A percentile compares a stretch with the other conserved stretches of the same genome.
Evolutionary conservation across 2,329 filamentous ascomycete species (phyloP).

Genomic region (Aotearoamyces nothofagi): DNA sequence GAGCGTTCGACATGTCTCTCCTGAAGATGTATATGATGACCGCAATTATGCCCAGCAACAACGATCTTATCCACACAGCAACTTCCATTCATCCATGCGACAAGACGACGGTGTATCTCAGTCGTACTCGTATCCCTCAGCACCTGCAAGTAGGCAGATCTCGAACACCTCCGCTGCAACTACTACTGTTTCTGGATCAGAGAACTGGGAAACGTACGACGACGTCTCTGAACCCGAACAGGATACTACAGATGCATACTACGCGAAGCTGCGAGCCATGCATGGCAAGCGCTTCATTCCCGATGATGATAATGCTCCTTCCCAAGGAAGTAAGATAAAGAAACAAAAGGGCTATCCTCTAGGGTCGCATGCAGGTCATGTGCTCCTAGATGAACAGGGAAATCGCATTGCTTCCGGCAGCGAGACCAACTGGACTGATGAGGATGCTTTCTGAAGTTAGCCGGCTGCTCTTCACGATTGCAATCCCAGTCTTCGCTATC

Average conservation of each 20-base stretch:
- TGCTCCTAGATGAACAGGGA: constrained; percentile 40
- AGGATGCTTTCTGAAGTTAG: constrained; percentile 43
- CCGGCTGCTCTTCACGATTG: no score
- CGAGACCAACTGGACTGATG: constrained; percentile 47
- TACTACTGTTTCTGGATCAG: constrained; percentile 66
- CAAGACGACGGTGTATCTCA: constrained; percentile 21
- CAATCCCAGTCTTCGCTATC: no score
- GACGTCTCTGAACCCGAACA: constrained; percentile 64
- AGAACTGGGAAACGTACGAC: constrained; percentile 97
- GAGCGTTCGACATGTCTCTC: constrained; percentile 44
- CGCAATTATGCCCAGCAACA: constrained; percentile 21
- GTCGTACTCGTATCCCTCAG: constrained; percentile 10
- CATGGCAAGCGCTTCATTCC: constrained; percentile 48
- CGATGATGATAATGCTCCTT: constrained; percentile 21
- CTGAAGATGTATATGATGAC: constrained; percentile 82
- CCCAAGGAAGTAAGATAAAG: constrained; percentile 30
- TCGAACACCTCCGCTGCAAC: constrained; percentile 46
- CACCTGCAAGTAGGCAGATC: constrained; percentile 41
- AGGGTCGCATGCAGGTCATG: constrained; percentile 29
- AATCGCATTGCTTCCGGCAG: constrained; percentile 47
- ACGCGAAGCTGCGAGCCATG: constrained; percentile 60
- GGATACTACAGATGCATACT: constrained; percentile 75
- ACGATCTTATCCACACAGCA: constrained; percentile 13
- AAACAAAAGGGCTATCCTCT: constrained; percentile 37
- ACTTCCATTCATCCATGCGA: constrained; percentile 25